Base-by-base conservation (phyloP, 805 yeast genomes). In the Myxozyma monticola region DNA sequence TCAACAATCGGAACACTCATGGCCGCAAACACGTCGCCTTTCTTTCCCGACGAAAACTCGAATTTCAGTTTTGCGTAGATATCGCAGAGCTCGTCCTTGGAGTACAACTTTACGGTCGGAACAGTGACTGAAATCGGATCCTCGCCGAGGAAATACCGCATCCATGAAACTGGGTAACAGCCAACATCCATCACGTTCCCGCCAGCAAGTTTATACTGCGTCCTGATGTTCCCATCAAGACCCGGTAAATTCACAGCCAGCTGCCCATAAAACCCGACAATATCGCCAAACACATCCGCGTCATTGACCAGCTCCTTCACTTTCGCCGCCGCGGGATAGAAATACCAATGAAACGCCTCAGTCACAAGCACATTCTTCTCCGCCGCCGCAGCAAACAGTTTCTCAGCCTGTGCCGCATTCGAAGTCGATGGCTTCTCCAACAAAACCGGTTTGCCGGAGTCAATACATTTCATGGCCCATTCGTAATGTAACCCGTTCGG, bases 401-500 rank as follows among this genome's bases (percentile, higher is more conserved):
- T 47, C 20, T n/a, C 30, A 2, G 58, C 37, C 42, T 46, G 52
- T 21, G 36, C 58, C n/a, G 56, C 49, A 25, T 51, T 54, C 5
- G 54, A 37, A 4, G 56, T 26, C 8, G 41, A 29, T 1, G 58
- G 58, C 37, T 54, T 54, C 43, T 54, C 56, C 14, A 54, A 38
- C 26, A 54, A 35, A 12, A 54, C 58, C 4, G 56, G 53, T 20
- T 50, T 51, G 12, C 48, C 50, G 2, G 34, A 35, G 35, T 51
- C 50, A 18, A 54, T 28, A n/a, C 49, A 46, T 26, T 54, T 54
- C 9, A 46, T n/a, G 1, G 58, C 35, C 58, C 58, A 54, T 20
- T 54, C 58, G n/a, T 51, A 51, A 42, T 54, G 58, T 25, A 54
- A 29, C 10, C 56, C 56, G 24, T 54, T 54, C 8, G 58, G 58